phyloP scores from a whole-genome alignment of 2,329 filamentous ascomycete genomes.

The Microsporum audouinii region DNA sequence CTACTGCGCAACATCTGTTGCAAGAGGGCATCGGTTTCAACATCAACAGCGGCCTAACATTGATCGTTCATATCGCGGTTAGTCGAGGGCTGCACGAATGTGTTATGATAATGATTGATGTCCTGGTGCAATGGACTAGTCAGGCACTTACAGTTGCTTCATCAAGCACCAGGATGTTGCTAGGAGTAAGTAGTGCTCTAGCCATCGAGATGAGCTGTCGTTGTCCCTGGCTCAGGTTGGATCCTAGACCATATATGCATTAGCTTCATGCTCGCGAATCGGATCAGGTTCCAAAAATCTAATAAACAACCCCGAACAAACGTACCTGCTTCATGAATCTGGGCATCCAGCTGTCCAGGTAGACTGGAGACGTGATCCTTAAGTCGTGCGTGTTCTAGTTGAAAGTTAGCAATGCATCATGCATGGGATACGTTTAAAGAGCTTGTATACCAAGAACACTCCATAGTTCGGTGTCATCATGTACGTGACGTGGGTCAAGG shows the following conservation, averaged over 20 bases:
- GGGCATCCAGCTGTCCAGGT: constrained; percentile 81
- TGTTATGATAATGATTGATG: neutral
- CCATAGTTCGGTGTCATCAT: constrained; percentile 96
- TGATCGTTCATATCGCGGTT: neutral
- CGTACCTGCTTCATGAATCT: constrained; percentile 86
- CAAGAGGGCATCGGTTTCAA: constrained; percentile 55
- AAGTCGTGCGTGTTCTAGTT: constrained; percentile 73
- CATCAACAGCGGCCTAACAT: constrained; percentile 52
- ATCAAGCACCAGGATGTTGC: constrained; percentile 92
- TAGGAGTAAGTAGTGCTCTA: constrained; percentile 83
- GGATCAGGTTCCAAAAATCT: neutral
- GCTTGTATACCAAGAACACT: constrained; percentile 61
- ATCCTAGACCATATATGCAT: constrained; percentile 45
- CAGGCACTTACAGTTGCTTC: constrained; percentile 65
- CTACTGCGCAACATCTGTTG: constrained; percentile 52
- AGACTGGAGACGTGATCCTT: constrained; percentile 81
- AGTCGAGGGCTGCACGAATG: neutral
- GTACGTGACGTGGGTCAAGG: constrained; percentile 83
- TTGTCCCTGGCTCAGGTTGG: constrained; percentile 90
- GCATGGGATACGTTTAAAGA: neutral
- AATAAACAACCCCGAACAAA: constrained; percentile 16
- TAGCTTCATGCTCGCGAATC: neutral
- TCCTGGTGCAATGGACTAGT: neutral
- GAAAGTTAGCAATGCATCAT: neutral
- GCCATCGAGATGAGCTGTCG: constrained; percentile 88